A percentile compares a stretch with the other conserved stretches of the same genome.
These are phyloP conservation scores for Spiraea crenata DNA, from an alignment of 331 rosid species.

Conservation along the genomic window DNA sequence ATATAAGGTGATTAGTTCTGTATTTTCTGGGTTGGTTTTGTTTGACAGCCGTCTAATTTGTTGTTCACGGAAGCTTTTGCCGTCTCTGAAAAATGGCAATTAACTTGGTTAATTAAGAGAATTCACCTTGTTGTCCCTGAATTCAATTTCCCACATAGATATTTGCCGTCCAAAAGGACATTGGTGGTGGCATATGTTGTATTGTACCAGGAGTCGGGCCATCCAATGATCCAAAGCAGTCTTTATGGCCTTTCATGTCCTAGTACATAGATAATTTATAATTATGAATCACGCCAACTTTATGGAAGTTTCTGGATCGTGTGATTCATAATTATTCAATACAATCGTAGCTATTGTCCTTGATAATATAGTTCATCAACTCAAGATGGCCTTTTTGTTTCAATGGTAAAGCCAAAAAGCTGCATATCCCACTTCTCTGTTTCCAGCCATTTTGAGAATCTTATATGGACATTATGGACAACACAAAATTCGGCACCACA, in stretches of 20 bases:
- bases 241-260: not conserved
- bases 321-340: too few relatives aligned
- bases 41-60: constrained; percentile 11
- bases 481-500: not conserved
- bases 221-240: not conserved
- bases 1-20: not conserved
- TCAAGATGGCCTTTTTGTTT: not conserved
- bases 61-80: constrained; percentile 6
- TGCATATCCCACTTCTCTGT: not conserved
- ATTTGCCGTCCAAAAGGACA: not conserved
- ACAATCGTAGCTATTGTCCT: too few relatives aligned
- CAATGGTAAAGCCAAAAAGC: not conserved
- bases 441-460: not conserved
- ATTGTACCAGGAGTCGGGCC: not conserved
- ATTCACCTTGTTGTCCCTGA: too few relatives aligned
- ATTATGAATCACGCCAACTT: too few relatives aligned
- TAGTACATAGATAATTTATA: not conserved
- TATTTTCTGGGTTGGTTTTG: constrained; percentile 4
- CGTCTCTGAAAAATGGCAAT: constrained; percentile 22
- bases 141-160: too few relatives aligned
- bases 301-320: too few relatives aligned
- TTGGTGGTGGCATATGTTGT: not conserved
- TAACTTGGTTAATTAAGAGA: too few relatives aligned
- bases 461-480: not conserved
- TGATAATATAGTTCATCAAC: not conserved